phyloP scores from a whole-genome alignment of 305 asterid genomes.

The Salvia sclarea region DNA sequence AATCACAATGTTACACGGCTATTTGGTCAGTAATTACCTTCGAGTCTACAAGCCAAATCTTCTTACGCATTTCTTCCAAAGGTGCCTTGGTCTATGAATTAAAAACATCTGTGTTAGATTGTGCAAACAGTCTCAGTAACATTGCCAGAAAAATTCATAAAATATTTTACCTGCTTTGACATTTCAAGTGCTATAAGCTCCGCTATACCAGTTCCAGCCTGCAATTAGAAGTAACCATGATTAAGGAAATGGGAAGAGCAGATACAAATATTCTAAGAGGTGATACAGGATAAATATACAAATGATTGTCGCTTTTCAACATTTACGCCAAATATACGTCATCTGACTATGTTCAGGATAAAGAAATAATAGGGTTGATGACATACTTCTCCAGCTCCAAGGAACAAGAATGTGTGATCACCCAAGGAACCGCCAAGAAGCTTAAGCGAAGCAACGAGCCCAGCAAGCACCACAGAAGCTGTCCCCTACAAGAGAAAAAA shows the following conservation, averaged over 20 bases:
- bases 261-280: background rate
- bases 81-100: constrained; percentile 49
- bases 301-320: too few relatives aligned
- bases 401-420: constrained; percentile 86
- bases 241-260: constrained; percentile 7
- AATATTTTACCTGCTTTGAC: constrained; percentile 59
- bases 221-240: constrained; percentile 29
- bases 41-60: constrained; percentile 85
- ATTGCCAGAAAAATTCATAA: background rate
- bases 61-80: constrained; percentile 64
- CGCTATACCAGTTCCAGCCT: constrained; percentile 95
- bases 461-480: constrained; percentile 84
- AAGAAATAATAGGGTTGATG: constrained; percentile 4
- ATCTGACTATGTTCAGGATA: too few relatives aligned
- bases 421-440: constrained; percentile 75
- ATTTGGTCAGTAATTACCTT: constrained; percentile 48
- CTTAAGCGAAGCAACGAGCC: constrained; percentile 78
- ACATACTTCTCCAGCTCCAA: constrained; percentile 91
- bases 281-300: too few relatives aligned
- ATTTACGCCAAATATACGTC: too few relatives aligned
- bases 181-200: constrained; percentile 89
- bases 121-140: background rate
- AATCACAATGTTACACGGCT: background rate
- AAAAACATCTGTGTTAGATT: constrained; percentile 20
- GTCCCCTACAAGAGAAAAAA: constrained; percentile 67